A percentile compares a stretch with the other conserved stretches of the same genome.
phyloP scores from a whole-genome alignment of 2,329 filamentous ascomycete species.

The Mycogone perniciosa region DNA sequence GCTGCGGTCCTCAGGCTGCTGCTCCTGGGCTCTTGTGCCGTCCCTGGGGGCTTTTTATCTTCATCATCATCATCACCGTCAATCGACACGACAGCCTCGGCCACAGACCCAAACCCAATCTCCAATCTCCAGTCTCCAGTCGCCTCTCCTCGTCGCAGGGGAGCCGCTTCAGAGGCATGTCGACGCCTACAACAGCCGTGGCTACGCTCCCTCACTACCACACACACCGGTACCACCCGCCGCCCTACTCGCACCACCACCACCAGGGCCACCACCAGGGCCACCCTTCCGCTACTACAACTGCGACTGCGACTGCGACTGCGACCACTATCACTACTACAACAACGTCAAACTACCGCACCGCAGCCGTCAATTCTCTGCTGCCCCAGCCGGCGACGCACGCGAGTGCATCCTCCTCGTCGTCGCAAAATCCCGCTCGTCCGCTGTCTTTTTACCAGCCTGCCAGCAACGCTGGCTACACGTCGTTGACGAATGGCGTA shows the following conservation, averaged over 20 bases:
- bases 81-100: neutral
- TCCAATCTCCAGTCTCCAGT: neutral
- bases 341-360: constrained; percentile 25
- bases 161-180: constrained; percentile 46
- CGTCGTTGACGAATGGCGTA: constrained; percentile 29
- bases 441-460: constrained; percentile 23
- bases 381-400: constrained; percentile 19
- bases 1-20: neutral
- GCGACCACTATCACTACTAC: constrained; percentile 19
- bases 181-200: constrained; percentile 72
- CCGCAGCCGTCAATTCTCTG: constrained; percentile 22
- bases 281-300: constrained; percentile 20
- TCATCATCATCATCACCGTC: neutral
- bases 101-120: neutral
- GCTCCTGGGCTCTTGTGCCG: neutral
- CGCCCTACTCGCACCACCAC: constrained; percentile 40
- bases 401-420: constrained; percentile 20
- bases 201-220: constrained; percentile 65
- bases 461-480: constrained; percentile 23
- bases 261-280: constrained; percentile 36
- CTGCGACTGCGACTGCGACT: constrained; percentile 21
- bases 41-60: no score
- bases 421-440: constrained; percentile 21
- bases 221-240: constrained; percentile 59
- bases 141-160: neutral